Conservation (phyloP, 306 rosid species). For the Erythrophleum fordii region DNA sequence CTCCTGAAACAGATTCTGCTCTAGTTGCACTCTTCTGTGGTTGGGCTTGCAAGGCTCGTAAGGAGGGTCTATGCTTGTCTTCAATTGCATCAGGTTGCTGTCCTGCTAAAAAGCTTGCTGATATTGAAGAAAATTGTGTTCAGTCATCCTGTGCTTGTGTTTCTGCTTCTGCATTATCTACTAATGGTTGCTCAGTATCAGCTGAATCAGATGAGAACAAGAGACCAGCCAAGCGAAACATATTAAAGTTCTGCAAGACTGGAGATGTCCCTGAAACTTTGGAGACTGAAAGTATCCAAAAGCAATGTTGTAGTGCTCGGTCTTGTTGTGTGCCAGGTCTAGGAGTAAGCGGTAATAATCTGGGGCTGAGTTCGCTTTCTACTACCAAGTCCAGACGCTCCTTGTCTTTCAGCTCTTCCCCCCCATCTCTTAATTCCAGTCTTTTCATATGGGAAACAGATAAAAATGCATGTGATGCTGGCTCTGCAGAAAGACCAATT, state of each 20-base stretch:
- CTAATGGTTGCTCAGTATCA: constrained; percentile 57
- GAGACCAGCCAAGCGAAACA: constrained; percentile 62
- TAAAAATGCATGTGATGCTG: constrained; percentile 59
- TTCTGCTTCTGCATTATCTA: constrained; percentile 59
- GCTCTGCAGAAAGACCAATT: constrained; percentile 80
- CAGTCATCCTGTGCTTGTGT: constrained; percentile 61
- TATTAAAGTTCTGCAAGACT: constrained; percentile 44
- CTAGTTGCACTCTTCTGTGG: constrained; percentile 92
- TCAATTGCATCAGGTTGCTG: constrained; percentile 71
- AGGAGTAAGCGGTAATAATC: constrained; percentile 85
- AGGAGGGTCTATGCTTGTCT: constrained; percentile 80
- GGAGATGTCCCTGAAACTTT: constrained; percentile 48
- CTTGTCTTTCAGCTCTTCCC: constrained; percentile 86
- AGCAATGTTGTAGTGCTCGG: constrained; percentile 60
- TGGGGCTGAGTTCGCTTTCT: constrained; percentile 73
- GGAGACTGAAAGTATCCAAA: constrained; percentile 56
- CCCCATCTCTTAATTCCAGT: constrained; percentile 94
- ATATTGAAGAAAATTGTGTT: constrained; percentile 69
- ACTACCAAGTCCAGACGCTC: constrained; percentile 84
- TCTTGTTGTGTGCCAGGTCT: constrained; percentile 93
- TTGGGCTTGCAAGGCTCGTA: constrained; percentile 99
- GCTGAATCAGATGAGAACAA: constrained; percentile 54
- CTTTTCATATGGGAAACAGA: constrained; percentile 94
- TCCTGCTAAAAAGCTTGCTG: constrained; percentile 72
- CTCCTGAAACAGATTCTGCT: constrained; percentile 87